A percentile compares a stretch with the other conserved stretches of the same genome.
These are phyloP conservation scores for Aspergillus homomorphus DNA, from an alignment of 495 filamentous ascomycete genomes.

Conservation along the genomic window DNA sequence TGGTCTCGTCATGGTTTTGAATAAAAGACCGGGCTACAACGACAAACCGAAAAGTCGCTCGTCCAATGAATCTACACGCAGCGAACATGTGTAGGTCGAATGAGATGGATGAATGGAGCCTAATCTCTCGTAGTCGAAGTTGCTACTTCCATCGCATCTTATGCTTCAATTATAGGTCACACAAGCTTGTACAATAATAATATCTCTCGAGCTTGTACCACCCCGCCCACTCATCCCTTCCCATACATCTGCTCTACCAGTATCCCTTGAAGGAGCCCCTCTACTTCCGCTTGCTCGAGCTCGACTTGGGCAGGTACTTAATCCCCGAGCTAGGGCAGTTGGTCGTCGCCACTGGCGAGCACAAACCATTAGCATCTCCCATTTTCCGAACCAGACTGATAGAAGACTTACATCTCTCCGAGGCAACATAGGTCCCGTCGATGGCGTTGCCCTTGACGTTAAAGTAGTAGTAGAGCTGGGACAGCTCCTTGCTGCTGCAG, in stretches of 20 bases:
- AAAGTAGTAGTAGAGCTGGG: conserved; percentile 75
- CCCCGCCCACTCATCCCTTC: neutral
- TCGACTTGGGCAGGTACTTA: conserved; percentile 47
- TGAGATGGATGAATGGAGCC: too few relatives aligned
- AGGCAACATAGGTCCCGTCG: conserved; percentile 62
- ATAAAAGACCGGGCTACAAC: neutral
- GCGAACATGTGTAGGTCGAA: neutral
- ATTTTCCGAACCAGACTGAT: neutral
- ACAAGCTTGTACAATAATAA: neutral
- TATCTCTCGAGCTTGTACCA: neutral
- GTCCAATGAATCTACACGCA: neutral
- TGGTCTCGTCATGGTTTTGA: neutral
- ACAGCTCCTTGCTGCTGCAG: conserved; percentile 56
- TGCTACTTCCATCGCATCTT: too few relatives aligned
- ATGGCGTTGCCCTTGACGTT: conserved; percentile 70
- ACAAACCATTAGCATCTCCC: neutral
- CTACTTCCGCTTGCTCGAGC: neutral
- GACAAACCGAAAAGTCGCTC: neutral
- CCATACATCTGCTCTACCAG: too few relatives aligned
- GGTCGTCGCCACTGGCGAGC: conserved; percentile 44
- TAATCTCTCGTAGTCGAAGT: too few relatives aligned
- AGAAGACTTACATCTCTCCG: conserved; percentile 44
- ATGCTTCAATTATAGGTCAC: neutral
- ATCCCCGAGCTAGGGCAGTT: conserved; percentile 55
- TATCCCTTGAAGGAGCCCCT: too few relatives aligned